Percentiles rank a stretch among this genome's conserved stretches.
Conservation (phyloP, 2,329 filamentous ascomycete species). For the Aureobasidium sp. region DNA sequence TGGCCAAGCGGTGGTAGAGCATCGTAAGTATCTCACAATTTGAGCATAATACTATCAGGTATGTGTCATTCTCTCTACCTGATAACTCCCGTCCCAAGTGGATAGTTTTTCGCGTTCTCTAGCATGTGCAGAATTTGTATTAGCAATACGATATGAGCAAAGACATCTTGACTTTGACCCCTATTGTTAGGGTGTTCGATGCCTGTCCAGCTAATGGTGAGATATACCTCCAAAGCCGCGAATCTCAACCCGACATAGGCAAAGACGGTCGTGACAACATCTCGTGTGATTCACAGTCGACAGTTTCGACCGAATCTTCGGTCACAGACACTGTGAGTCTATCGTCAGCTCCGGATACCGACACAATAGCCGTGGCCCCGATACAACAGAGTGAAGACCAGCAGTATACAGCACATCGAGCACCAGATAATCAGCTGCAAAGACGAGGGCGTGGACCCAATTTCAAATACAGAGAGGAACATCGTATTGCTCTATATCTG, state of each 20-base stretch:
- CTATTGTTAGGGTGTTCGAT: neutral
- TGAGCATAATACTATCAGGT: neutral
- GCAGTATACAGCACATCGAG: neutral
- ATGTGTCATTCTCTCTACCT: neutral
- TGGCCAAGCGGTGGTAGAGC: neutral
- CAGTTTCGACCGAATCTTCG: neutral
- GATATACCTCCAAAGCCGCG: neutral
- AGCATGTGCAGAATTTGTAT: neutral
- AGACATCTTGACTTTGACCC: neutral
- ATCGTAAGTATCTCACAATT: neutral
- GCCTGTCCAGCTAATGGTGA: neutral
- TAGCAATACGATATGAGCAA: neutral
- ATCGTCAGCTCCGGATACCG: neutral
- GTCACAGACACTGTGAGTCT: neutral
- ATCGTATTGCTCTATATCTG: neutral
- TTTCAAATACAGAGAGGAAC: neutral
- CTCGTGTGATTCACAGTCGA: neutral
- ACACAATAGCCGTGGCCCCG: neutral
- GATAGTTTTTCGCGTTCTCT: neutral
- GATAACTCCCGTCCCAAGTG: neutral
- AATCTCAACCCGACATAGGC: neutral
- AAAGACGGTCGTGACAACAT: neutral
- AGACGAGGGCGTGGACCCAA: neutral
- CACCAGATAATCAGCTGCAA: neutral
- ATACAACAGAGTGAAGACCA: neutral